These are phyloP conservation scores for Jaenimonas drosophilae DNA, from an alignment of 208 protist species.

Conservation along the genomic window DNA sequence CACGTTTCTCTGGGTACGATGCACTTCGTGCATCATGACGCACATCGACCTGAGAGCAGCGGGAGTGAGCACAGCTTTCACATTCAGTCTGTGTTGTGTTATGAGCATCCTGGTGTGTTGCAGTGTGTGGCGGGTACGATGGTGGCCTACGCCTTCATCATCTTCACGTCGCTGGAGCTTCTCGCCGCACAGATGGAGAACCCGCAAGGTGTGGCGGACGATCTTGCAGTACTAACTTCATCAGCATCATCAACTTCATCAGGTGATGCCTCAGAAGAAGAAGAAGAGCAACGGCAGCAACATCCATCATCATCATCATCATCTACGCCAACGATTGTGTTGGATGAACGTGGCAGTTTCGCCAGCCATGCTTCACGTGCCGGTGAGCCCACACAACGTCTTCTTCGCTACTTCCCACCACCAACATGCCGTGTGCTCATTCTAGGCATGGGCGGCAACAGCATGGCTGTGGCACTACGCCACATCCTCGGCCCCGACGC, in stretches of 20 bases:
- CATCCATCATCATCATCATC: no score
- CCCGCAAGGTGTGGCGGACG: no score
- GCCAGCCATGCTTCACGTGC: not conserved
- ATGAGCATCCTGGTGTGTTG: slow-evolving; percentile 32
- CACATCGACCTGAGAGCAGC: slow-evolving; percentile 10
- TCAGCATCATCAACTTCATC: no score
- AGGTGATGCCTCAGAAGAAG: no score
- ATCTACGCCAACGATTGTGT: not conserved
- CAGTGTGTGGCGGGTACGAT: slow-evolving; percentile 72
- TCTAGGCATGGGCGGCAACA: slow-evolving; percentile 80
- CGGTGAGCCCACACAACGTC: not conserved
- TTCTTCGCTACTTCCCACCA: slow-evolving; percentile 11
- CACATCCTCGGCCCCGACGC: slow-evolving; percentile 27
- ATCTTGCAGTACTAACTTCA: no score
- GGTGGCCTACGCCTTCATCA: slow-evolving; percentile 51
- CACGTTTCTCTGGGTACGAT: slow-evolving; percentile 33
- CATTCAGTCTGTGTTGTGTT: slow-evolving; percentile 55
- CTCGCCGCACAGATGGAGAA: not conserved
- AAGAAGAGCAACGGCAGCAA: no score
- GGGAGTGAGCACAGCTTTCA: slow-evolving; percentile 42
- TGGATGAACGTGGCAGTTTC: not conserved
- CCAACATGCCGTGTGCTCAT: slow-evolving; percentile 24
- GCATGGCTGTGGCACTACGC: slow-evolving; percentile 54
- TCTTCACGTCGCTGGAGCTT: slow-evolving; percentile 19
- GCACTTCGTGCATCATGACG: slow-evolving; percentile 70